Evolutionary conservation across 495 filamentous ascomycete species (phyloP).

Genomic region (Hypoxylon crocopeplum): DNA sequence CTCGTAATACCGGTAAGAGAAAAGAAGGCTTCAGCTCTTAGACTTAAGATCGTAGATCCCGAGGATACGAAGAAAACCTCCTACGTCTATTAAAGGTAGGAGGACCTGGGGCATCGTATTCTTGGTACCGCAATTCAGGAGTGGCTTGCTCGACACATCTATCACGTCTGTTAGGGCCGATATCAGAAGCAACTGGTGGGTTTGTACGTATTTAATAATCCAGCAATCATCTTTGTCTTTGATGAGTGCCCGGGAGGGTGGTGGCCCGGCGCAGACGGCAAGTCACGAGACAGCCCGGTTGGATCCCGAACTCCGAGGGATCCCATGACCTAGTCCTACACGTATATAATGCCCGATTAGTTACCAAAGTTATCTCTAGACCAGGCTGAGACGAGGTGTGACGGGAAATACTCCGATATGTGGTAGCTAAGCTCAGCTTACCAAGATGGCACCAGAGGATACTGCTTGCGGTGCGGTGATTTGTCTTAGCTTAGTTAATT

Average conservation of each 20-base stretch:
- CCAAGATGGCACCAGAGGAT: neutral
- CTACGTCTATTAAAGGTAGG: too few relatives aligned
- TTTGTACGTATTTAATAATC: conserved; percentile 3
- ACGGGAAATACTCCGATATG: neutral
- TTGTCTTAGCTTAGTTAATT: conserved; percentile 24
- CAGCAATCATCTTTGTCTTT: neutral
- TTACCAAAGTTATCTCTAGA: neutral
- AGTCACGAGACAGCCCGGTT: neutral
- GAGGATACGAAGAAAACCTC: neutral
- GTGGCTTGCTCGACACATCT: neutral
- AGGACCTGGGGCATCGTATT: neutral
- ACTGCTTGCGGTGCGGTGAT: conserved; percentile 12
- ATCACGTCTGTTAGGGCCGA: neutral
- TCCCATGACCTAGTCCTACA: too few relatives aligned
- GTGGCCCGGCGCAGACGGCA: conserved; percentile 7
- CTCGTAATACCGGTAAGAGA: neutral
- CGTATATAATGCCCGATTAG: neutral
- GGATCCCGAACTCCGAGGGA: neutral
- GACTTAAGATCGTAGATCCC: neutral
- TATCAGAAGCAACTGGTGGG: neutral
- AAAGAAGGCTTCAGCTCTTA: neutral
- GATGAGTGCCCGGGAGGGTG: too few relatives aligned
- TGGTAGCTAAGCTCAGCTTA: neutral
- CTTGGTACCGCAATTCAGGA: too few relatives aligned
- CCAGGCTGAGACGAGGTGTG: neutral